These are phyloP conservation scores for Talaromyces ruber DNA, from an alignment of 495 filamentous ascomycete species.

Conservation along the genomic window DNA sequence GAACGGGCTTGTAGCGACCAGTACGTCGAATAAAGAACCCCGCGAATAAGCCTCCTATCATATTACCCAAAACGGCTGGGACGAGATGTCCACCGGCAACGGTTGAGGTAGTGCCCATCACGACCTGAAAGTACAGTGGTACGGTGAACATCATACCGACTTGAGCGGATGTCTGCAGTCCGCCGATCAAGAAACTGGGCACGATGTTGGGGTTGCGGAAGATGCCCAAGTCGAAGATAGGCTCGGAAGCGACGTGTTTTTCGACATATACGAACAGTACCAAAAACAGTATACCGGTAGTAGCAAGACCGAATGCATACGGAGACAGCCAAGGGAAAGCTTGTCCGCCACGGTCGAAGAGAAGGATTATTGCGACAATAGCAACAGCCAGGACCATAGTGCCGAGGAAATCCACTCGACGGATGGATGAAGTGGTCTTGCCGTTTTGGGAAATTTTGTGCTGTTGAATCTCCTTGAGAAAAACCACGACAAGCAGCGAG, in stretches of 20 bases:
- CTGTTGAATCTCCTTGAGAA: background rate
- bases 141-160: slow-evolving; percentile 42
- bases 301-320: background rate
- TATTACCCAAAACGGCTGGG: slow-evolving; percentile 58
- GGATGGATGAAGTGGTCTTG: slow-evolving; percentile 11
- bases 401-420: slow-evolving; percentile 53
- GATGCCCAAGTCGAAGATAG: slow-evolving; percentile 53
- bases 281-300: background rate
- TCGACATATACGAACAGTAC: slow-evolving; percentile 40
- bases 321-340: slow-evolving; percentile 14
- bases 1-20: slow-evolving; percentile 49
- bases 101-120: slow-evolving; percentile 42
- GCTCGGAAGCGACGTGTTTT: slow-evolving; percentile 42
- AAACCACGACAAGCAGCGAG: slow-evolving; percentile 10
- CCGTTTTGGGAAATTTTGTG: background rate
- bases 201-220: slow-evolving; percentile 46
- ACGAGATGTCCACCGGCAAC: slow-evolving; percentile 52
- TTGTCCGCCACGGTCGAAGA: slow-evolving; percentile 40
- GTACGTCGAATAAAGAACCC: slow-evolving; percentile 51
- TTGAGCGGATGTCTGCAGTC: slow-evolving; percentile 49
- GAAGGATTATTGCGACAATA: slow-evolving; percentile 40
- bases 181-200: slow-evolving; percentile 43
- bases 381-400: slow-evolving; percentile 37
- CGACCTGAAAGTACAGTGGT: slow-evolving; percentile 66
- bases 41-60: slow-evolving; percentile 50